Base-by-base conservation (phyloP, 495 filamentous ascomycete species). In the Neurospora cerealis region DNA sequence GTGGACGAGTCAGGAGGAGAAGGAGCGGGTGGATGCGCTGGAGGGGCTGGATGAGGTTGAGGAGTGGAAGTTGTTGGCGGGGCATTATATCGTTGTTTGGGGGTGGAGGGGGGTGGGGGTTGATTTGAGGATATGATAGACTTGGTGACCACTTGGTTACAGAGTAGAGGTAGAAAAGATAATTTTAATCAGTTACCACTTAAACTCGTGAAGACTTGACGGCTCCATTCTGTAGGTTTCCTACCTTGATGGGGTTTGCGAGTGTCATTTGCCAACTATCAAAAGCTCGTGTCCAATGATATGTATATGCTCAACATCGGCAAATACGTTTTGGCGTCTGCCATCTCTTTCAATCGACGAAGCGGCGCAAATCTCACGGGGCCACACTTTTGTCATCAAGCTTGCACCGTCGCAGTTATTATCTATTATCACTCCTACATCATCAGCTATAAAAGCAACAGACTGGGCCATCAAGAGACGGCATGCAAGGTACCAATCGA, bases 41-140 rank as follows among this genome's bases (percentile, higher is more conserved):
- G 96, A 98, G 81, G 92, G 95, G 85, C 79, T 98, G 75, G 96
- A 99, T 85, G 96, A 99, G 82, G 88, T 97, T 72, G 96, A 99
- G 83, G 96, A 99, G 83, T 97, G 95, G 94, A 84, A 89, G 77
- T 80, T 99, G 79, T 80, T 99, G 77, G 93, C 93, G 5, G 87
- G 87, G 73, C 96, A 99, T 85, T 99, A 99, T 81, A 91, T 94
- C 75, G 87, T 98, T 72, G 91, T 87, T 11, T 98, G 95, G 95
- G 95, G 80, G 5, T 86, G 83, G 83, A 83, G 76, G 74, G 83
- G 83, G 1, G 69, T 70, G 24, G 79, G 78, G 28, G 78, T 82
- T 60, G 75, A 73, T 37, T 70, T 80, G 73, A 15, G 70, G 19
- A 66, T 66, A 34, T 66, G 3, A 19, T 3, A 54, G 46, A 24